Conservation (phyloP, 2,329 filamentous ascomycete genomes). For the Fusarium phyllophilum region DNA sequence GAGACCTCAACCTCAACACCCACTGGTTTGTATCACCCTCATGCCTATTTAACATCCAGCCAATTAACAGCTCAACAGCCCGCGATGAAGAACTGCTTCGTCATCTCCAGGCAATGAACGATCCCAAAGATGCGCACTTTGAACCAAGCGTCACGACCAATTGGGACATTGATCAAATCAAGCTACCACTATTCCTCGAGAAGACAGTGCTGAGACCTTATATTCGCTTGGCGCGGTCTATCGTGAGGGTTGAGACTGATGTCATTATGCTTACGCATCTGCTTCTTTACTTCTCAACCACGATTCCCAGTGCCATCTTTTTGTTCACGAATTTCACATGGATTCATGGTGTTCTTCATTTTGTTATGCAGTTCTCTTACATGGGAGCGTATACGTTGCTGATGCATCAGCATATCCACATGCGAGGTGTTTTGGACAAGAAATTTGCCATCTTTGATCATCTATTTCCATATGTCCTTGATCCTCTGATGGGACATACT, state of each 20-base stretch:
- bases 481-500: slow-evolving; percentile 83
- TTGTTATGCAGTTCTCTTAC: slow-evolving; percentile 73
- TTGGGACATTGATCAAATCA: slow-evolving; percentile 31
- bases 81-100: slow-evolving; percentile 27
- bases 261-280: slow-evolving; percentile 83
- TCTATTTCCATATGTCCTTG: slow-evolving; percentile 76
- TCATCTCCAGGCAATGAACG: slow-evolving; percentile 27
- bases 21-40: slow-evolving; percentile 6
- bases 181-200: slow-evolving; percentile 20
- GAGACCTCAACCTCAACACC: neutral
- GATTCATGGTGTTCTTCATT: slow-evolving; percentile 73
- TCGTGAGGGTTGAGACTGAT: slow-evolving; percentile 75
- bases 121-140: slow-evolving; percentile 30
- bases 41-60: neutral
- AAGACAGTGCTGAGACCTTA: slow-evolving; percentile 66
- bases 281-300: slow-evolving; percentile 75
- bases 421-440: slow-evolving; percentile 72
- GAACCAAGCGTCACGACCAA: slow-evolving; percentile 24
- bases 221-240: slow-evolving; percentile 60
- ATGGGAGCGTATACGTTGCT: slow-evolving; percentile 81
- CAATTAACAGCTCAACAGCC: neutral
- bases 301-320: slow-evolving; percentile 73
- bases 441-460: slow-evolving; percentile 67
- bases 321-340: slow-evolving; percentile 75
- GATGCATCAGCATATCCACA: slow-evolving; percentile 88